These are phyloP conservation scores for Crepidotus variabilis DNA, from an alignment of 768 basidiomycete species.

Conservation along the genomic window DNA sequence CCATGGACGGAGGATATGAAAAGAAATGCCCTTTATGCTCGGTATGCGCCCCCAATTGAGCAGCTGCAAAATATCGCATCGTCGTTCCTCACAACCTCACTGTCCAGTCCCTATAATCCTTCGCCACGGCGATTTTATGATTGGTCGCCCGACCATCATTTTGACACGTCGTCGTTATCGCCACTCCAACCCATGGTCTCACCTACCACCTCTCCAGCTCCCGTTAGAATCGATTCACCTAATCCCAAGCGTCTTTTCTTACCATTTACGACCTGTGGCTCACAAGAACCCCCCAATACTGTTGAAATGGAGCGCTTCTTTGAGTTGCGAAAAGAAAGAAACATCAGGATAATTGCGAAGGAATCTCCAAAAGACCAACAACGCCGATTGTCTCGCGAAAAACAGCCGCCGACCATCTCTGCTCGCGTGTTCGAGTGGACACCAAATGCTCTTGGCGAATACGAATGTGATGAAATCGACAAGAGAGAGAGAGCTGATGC, in stretches of 20 bases:
- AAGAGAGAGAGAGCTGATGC: constrained; percentile 1
- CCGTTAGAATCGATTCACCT: background rate
- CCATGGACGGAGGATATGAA: background rate
- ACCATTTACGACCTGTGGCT: background rate
- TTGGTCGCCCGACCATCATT: background rate
- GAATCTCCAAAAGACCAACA: background rate
- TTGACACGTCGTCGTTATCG: background rate
- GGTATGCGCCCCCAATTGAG: background rate
- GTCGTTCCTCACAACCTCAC: background rate
- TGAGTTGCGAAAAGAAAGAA: background rate
- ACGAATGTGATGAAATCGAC: background rate
- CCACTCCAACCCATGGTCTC: background rate
- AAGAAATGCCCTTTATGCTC: background rate
- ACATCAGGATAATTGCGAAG: background rate
- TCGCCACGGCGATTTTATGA: background rate
- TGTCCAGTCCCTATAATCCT: too few relatives aligned
- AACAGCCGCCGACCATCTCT: background rate
- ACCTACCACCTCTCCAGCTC: background rate
- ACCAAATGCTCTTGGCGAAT: background rate
- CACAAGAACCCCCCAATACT: background rate
- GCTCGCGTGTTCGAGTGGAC: constrained; percentile 11
- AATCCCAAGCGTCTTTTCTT: background rate
- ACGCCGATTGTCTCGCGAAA: constrained; percentile 1
- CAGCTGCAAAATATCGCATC: background rate
- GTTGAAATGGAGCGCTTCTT: constrained; percentile 1